Evolutionary conservation across 306 rosid genomes (phyloP).

Genomic region (Quercus alba): DNA sequence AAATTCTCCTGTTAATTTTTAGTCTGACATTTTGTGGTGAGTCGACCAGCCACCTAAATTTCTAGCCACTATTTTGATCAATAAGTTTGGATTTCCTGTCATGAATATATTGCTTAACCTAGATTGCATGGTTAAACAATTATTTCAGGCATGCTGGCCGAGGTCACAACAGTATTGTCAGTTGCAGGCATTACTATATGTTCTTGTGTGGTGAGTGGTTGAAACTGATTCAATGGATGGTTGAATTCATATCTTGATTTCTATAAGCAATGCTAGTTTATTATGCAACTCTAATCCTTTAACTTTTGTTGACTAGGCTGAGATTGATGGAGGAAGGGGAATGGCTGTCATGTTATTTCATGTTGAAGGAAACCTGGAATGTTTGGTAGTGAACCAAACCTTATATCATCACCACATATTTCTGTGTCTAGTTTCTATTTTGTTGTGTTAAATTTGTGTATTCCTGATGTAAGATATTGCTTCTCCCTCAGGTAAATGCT

Average conservation of each 20-base stretch:
- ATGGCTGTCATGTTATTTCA: constrained; percentile 89
- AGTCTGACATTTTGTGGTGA: background rate
- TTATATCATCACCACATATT: background rate
- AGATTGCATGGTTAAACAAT: constrained; percentile 19
- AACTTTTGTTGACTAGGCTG: constrained; percentile 70
- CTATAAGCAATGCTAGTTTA: constrained; percentile 7
- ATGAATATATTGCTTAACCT: background rate
- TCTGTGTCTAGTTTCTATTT: constrained; percentile 13
- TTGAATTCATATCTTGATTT: constrained; percentile 17
- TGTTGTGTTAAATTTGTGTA: background rate
- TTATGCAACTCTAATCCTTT: constrained; percentile 20
- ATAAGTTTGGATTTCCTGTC: background rate
- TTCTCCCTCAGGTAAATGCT: constrained; percentile 55
- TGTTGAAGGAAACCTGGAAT: constrained; percentile 68
- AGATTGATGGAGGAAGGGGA: constrained; percentile 93
- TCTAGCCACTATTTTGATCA: background rate
- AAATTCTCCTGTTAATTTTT: background rate
- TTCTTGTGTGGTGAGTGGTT: constrained; percentile 92
- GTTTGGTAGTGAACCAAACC: constrained; percentile 57
- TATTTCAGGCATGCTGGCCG: constrained; percentile 89
- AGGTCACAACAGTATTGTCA: constrained; percentile 82
- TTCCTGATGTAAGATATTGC: constrained; percentile 24
- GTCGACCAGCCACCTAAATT: background rate
- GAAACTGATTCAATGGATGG: constrained; percentile 22
- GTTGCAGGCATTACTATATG: constrained; percentile 72